Evolutionary conservation across 139 green algal genomes (phyloP).

Genomic region (Chlamydomonas incerta): DNA sequence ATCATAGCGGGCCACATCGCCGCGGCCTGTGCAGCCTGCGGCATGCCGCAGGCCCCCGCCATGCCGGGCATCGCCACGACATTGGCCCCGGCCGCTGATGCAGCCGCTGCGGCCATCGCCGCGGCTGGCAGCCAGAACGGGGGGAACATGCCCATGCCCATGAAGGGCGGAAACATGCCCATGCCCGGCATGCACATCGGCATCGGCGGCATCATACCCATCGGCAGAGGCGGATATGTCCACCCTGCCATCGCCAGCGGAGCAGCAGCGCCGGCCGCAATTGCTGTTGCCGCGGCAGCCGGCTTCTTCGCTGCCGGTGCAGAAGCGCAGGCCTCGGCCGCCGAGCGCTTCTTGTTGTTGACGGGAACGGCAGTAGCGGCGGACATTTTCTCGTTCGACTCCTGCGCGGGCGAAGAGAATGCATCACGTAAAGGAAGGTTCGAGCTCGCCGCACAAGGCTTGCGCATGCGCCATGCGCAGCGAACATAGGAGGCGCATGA

Average conservation of each 20-base stretch:
- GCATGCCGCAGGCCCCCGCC: background rate
- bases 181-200: constrained; percentile 16
- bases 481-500: too few species aligned
- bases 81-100: background rate
- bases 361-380: too few species aligned
- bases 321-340: background rate
- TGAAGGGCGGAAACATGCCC: constrained; percentile 24
- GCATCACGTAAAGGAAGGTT: background rate
- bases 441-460: too few species aligned
- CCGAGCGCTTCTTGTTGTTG: background rate
- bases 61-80: background rate
- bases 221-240: constrained; percentile 28
- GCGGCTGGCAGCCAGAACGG: constrained; percentile 22
- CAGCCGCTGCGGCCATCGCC: constrained; percentile 14
- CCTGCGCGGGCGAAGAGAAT: background rate
- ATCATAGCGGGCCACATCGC: constrained; percentile 16
- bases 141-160: constrained; percentile 34
- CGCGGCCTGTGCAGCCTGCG: background rate
- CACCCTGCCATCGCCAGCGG: background rate
- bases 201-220: constrained; percentile 38
- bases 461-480: too few species aligned
- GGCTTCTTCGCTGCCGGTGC: background rate
- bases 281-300: background rate
- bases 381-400: background rate
- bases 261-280: background rate